Percentiles rank a stretch among this genome's conserved stretches.
phyloP scores from a whole-genome alignment of 75 land plant species.

The Adiantum capillusveneris region DNA sequence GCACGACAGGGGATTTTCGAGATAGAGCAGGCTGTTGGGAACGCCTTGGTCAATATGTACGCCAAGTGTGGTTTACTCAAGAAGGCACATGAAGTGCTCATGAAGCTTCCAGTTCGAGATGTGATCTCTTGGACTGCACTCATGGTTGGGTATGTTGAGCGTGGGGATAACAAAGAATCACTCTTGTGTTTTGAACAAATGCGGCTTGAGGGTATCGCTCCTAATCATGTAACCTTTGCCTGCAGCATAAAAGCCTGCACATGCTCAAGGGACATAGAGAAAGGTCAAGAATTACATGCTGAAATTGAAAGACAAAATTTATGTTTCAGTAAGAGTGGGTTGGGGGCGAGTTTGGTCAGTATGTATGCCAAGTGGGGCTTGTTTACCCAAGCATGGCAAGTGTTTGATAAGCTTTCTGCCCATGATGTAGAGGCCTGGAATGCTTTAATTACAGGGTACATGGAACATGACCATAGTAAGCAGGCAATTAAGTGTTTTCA shows the following conservation, averaged over 20 bases:
- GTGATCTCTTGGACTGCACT: background rate
- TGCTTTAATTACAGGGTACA: conserved; percentile 48
- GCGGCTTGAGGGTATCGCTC: too few species aligned
- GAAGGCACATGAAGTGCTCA: too few species aligned
- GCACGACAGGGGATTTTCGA: too few species aligned
- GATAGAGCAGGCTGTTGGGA: too few species aligned
- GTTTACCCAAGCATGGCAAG: conserved; percentile 21
- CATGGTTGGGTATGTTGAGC: background rate
- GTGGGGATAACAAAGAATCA: too few species aligned
- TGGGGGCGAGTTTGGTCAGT: conserved; percentile 36
- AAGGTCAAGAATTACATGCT: too few species aligned
- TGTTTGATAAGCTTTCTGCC: conserved; percentile 22
- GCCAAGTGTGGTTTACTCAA: too few species aligned
- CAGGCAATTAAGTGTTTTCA: conserved; percentile 32
- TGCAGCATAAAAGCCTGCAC: too few species aligned
- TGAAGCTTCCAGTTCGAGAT: background rate
- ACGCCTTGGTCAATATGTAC: too few species aligned
- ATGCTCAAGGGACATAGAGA: too few species aligned
- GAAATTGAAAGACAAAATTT: conserved; percentile 11
- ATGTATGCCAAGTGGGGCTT: conserved; percentile 55
- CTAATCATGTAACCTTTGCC: too few species aligned
- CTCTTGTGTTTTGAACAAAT: too few species aligned
- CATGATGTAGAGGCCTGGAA: conserved; percentile 42
- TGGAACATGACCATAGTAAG: conserved; percentile 36
- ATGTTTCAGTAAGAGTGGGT: conserved; percentile 14